phyloP scores from a whole-genome alignment of 345 rosid genomes.

The Syzygium aqueum region DNA sequence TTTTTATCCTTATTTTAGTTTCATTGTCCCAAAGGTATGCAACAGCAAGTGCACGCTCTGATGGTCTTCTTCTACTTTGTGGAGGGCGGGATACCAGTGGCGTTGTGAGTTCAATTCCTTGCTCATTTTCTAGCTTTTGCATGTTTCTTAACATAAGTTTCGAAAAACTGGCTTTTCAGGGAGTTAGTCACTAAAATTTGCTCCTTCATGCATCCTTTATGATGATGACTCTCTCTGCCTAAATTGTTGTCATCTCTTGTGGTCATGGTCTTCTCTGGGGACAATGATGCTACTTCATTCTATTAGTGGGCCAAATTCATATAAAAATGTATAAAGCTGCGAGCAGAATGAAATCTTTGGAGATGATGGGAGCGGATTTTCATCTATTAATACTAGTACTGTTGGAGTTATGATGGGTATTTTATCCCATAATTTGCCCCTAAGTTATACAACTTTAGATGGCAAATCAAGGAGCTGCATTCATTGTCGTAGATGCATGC shows the following conservation, averaged over 20 bases:
- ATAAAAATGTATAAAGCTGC: not conserved
- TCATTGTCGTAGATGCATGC: not conserved
- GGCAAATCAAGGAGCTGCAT: not conserved
- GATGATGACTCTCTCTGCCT: not conserved
- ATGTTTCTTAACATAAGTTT: not conserved
- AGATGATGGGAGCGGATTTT: not conserved
- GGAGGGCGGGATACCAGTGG: slow-evolving; percentile 97
- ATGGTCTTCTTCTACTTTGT: slow-evolving; percentile 98
- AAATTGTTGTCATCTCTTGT: not conserved
- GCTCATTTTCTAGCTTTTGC: not conserved
- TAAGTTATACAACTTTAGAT: not conserved
- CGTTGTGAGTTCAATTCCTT: slow-evolving; percentile 51
- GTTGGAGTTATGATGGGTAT: not conserved
- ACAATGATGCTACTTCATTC: not conserved
- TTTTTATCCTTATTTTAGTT: not conserved
- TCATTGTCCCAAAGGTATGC: slow-evolving; percentile 59
- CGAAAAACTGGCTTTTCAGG: not conserved
- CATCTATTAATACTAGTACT: not conserved
- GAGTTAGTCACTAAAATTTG: not conserved
- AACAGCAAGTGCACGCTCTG: slow-evolving; percentile 99
- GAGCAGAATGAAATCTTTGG: not conserved
- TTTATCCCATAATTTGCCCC: not conserved
- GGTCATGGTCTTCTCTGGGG: not conserved
- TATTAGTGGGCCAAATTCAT: not conserved
- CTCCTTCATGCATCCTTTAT: not conserved